Percentiles rank a stretch among this genome's conserved stretches.
phyloP scores from a whole-genome alignment of 2,329 filamentous ascomycete genomes.

The Allantophomopsis cytisporea region DNA sequence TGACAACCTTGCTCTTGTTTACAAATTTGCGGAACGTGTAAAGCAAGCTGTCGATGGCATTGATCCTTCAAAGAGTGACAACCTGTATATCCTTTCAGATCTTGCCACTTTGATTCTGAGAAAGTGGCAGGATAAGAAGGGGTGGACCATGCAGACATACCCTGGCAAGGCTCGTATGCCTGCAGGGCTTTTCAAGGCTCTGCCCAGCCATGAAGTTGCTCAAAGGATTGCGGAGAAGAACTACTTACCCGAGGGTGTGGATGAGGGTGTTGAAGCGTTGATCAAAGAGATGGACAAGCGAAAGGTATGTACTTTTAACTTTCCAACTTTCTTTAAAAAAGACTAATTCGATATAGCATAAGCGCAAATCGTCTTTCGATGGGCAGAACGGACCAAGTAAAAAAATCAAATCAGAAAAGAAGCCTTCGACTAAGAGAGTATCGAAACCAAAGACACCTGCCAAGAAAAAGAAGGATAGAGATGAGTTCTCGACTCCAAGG shows the following conservation, averaged over 20 bases:
- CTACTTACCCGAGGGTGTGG: slow-evolving; percentile 71
- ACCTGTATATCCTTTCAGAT: slow-evolving; percentile 78
- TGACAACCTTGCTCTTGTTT: slow-evolving; percentile 77
- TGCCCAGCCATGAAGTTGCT: slow-evolving; percentile 65
- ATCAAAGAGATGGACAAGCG: slow-evolving; percentile 58
- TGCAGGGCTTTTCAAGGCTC: slow-evolving; percentile 59
- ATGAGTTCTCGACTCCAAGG: slow-evolving; percentile 5
- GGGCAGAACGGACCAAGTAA: slow-evolving; percentile 10
- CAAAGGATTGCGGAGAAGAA: slow-evolving; percentile 79
- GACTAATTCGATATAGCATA: slow-evolving; percentile 6
- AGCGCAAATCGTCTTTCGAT: slow-evolving; percentile 14
- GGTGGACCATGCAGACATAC: slow-evolving; percentile 76
- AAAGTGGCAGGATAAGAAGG: slow-evolving; percentile 74
- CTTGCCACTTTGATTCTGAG: slow-evolving; percentile 71
- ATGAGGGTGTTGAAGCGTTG: slow-evolving; percentile 47
- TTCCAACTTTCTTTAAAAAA: slow-evolving; percentile 3
- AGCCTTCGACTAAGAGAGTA: slow-evolving; percentile 6
- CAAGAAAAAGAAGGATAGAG: slow-evolving; percentile 13
- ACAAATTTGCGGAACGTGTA: slow-evolving; percentile 81
- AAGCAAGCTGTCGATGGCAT: slow-evolving; percentile 83
- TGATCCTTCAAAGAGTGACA: slow-evolving; percentile 50
- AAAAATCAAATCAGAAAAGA: slow-evolving; percentile 12
- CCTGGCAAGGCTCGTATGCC: slow-evolving; percentile 73
- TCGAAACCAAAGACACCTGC: slow-evolving; percentile 14
- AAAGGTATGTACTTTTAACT: slow-evolving; percentile 21